phyloP scores from a whole-genome alignment of 805 yeast species.

The Monosporozyma yasuniensis region DNA sequence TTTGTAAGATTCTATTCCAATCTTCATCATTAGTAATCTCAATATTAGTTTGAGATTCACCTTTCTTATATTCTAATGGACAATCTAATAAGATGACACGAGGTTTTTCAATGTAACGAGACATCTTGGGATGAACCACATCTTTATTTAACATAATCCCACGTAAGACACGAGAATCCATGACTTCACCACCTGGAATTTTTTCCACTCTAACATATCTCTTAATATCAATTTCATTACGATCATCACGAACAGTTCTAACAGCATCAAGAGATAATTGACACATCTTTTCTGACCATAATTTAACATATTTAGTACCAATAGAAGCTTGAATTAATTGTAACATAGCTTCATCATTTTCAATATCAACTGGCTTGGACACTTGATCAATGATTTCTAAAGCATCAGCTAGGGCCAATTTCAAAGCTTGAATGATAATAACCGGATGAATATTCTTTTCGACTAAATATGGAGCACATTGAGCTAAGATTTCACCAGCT shows the following conservation, averaged over 20 bases:
- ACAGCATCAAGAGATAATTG: constrained; percentile 80
- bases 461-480: constrained; percentile 78
- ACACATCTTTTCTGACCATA: constrained; percentile 92
- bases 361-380: constrained; percentile 73
- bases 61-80: constrained; percentile 96
- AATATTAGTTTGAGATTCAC: constrained; percentile 96
- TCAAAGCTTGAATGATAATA: constrained; percentile 86
- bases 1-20: constrained; percentile 90
- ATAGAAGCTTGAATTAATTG: constrained; percentile 81
- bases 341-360: constrained; percentile 79
- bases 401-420: constrained; percentile 85
- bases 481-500: constrained; percentile 95
- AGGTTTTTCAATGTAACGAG: constrained; percentile 80
- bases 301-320: constrained; percentile 88
- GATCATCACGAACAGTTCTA: constrained; percentile 58
- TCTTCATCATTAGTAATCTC: constrained; percentile 94
- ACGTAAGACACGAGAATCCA: constrained; percentile 77
- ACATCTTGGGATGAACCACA: constrained; percentile 98
- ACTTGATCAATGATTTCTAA: constrained; percentile 77
- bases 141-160: constrained; percentile 94
- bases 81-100: constrained; percentile 84
- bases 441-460: constrained; percentile 97
- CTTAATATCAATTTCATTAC: constrained; percentile 83
- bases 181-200: constrained; percentile 96
- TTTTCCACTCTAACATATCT: constrained; percentile 90